phyloP scores from a whole-genome alignment of 345 rosid genomes.

The Citrus maxima region DNA sequence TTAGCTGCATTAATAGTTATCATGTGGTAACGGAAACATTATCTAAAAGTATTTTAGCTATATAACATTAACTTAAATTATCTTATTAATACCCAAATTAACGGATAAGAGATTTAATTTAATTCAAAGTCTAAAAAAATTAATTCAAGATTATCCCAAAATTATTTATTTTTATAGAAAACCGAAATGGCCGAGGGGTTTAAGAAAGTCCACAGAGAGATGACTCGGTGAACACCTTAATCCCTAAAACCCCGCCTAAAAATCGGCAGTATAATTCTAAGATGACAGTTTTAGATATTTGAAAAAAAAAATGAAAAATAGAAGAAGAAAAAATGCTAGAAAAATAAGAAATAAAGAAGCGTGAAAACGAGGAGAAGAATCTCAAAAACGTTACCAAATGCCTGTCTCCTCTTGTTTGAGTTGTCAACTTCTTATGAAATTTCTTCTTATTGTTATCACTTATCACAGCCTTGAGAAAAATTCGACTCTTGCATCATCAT shows the following conservation, averaged over 20 bases:
- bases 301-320: not conserved
- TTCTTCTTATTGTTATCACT: not conserved
- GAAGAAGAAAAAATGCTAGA: not conserved
- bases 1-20: not conserved
- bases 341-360: not conserved
- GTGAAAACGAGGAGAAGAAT: not conserved
- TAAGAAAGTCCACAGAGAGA: constrained; percentile 3
- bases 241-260: constrained; percentile 27
- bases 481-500: not conserved
- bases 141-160: not conserved
- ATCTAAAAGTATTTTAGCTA: not conserved
- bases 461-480: not conserved
- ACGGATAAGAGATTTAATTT: not conserved
- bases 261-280: constrained; percentile 3
- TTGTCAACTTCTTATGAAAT: not conserved
- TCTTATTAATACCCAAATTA: not conserved
- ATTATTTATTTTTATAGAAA: not conserved
- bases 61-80: no score
- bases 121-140: not conserved
- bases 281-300: not conserved
- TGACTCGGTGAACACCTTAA: constrained; percentile 9
- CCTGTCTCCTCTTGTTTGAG: not conserved
- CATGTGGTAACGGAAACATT: not conserved
- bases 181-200: not conserved
- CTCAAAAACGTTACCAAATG: not conserved